Evolutionary conservation across 129 eudicot species (phyloP).

Genomic region (Apium graveolens): DNA sequence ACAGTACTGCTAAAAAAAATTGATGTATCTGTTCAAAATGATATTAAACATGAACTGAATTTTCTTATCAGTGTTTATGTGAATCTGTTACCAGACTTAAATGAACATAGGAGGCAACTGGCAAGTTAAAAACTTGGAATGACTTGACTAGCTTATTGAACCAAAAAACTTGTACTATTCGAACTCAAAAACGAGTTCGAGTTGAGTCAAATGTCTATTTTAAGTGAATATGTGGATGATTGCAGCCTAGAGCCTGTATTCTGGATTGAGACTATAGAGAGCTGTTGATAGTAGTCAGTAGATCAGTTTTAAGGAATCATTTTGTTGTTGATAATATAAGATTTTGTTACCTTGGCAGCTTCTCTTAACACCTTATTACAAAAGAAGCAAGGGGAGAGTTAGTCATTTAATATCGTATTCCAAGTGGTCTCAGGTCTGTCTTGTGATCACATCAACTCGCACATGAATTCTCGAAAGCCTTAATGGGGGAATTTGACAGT

Average conservation of each 20-base stretch:
- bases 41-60: too few species aligned
- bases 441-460: not conserved
- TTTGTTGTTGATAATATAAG: not conserved
- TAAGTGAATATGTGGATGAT: not conserved
- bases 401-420: not conserved
- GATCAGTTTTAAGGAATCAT: not conserved
- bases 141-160: too few species aligned
- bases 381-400: too few species aligned
- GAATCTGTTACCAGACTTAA: too few species aligned
- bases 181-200: too few species aligned
- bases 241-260: not conserved
- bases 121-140: too few species aligned
- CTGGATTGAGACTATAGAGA: not conserved
- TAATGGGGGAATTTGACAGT: too few species aligned
- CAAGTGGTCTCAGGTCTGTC: not conserved
- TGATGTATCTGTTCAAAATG: too few species aligned
- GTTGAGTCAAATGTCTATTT: not conserved
- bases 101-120: too few species aligned
- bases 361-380: not conserved
- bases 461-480: too few species aligned
- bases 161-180: not conserved
- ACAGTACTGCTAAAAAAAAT: too few species aligned
- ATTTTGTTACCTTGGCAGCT: not conserved
- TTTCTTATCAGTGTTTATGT: too few species aligned
- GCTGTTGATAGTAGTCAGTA: not conserved